Conservation (phyloP, 345 rosid species). For the Aquilaria sinensis region DNA sequence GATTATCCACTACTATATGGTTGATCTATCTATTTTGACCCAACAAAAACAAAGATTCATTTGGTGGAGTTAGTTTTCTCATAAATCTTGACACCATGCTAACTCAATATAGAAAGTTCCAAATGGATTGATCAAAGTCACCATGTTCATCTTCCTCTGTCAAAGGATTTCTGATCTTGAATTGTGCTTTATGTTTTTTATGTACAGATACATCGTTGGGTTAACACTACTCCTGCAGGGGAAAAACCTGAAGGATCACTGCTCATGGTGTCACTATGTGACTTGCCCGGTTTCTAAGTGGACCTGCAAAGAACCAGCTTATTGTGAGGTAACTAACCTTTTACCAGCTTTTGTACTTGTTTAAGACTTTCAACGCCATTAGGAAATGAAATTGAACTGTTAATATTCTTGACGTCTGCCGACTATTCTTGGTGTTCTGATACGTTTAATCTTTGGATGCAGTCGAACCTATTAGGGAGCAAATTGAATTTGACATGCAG, state of each 20-base stretch:
- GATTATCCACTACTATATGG: background rate
- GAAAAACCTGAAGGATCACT: constrained; percentile 53
- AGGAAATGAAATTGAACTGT: background rate
- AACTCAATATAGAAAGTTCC: too few relatives aligned
- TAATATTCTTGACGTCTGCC: background rate
- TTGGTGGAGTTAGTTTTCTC: background rate
- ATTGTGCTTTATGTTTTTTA: constrained; percentile 17
- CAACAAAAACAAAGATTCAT: background rate
- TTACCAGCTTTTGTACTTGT: background rate
- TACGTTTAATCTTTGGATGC: constrained; percentile 17
- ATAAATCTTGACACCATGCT: too few relatives aligned
- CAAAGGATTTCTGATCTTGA: background rate
- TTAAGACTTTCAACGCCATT: background rate
- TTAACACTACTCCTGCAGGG: constrained; percentile 62
- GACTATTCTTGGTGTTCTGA: background rate
- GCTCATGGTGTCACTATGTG: constrained; percentile 88
- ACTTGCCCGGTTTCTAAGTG: constrained; percentile 82
- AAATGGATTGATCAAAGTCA: too few relatives aligned
- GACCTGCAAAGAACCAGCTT: constrained; percentile 56
- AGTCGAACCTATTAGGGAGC: constrained; percentile 45
- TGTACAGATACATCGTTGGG: constrained; percentile 46
- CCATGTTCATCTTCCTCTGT: background rate
- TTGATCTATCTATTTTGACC: background rate
- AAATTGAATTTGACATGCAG: constrained; percentile 61
- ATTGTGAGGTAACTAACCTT: constrained; percentile 51